Conservation (phyloP, 1,139 yeast genomes). For the Lodderomyces parapsilosis region DNA sequence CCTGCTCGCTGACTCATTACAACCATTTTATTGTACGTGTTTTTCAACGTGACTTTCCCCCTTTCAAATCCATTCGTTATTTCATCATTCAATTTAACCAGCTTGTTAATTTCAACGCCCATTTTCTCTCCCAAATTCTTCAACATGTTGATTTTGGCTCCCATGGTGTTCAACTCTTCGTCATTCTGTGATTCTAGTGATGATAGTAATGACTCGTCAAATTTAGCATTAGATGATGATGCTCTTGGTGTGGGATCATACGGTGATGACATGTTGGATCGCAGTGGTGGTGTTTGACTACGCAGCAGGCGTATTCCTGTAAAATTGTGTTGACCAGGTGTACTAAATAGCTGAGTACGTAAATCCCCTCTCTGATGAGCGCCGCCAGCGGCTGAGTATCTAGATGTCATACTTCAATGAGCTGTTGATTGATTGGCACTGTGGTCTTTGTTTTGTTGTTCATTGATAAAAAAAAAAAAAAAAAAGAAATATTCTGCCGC, state of each 20-base stretch:
- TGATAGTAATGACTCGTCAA: conserved; percentile 58
- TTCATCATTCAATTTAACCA: conserved; percentile 60
- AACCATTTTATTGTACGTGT: conserved; percentile 72
- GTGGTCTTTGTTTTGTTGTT: not conserved
- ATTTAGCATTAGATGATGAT: conserved; percentile 30
- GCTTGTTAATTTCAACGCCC: conserved; percentile 83
- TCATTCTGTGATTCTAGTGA: conserved; percentile 84
- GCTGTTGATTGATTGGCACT: not conserved
- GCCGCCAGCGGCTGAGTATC: conserved; percentile 36
- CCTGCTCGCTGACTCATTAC: conserved; percentile 83
- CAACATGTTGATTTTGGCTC: conserved; percentile 66
- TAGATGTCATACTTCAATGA: conserved; percentile 24
- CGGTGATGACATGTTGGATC: conserved; percentile 43
- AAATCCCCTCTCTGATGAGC: conserved; percentile 46
- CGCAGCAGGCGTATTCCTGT: not conserved
- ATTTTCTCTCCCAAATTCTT: conserved; percentile 71
- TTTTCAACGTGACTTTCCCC: conserved; percentile 52
- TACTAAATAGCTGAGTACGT: conserved; percentile 45
- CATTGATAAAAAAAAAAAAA: not conserved
- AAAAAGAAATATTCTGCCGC: conserved; percentile 1
- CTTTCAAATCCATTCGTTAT: conserved; percentile 48
- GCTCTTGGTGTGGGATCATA: conserved; percentile 36
- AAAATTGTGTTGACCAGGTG: conserved; percentile 15
- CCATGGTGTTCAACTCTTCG: conserved; percentile 69
- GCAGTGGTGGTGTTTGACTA: conserved; percentile 16